These are phyloP conservation scores for Fusarium anthophilum DNA, from an alignment of 2,329 filamentous ascomycete species.

Conservation along the genomic window DNA sequence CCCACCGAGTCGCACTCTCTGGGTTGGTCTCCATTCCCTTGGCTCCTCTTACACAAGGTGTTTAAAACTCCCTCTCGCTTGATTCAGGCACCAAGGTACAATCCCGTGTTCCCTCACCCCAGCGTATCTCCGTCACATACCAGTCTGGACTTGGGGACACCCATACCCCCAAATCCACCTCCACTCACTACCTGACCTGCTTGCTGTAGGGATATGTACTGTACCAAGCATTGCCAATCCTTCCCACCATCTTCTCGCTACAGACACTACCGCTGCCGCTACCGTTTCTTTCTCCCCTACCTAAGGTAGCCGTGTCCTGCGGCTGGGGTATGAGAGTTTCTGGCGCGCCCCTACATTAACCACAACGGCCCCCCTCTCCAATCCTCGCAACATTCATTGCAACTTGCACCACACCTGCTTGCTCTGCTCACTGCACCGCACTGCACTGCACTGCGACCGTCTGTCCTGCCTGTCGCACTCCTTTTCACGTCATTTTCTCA, in stretches of 20 bases:
- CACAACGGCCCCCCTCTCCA: constrained; percentile 26
- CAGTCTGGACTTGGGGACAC: constrained; percentile 25
- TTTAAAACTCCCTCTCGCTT: constrained; percentile 28
- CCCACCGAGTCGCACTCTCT: constrained; percentile 12
- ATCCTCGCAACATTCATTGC: constrained; percentile 37
- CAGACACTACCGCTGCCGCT: constrained; percentile 33
- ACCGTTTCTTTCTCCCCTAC: constrained; percentile 33
- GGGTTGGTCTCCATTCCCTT: constrained; percentile 8
- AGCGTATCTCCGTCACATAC: constrained; percentile 31
- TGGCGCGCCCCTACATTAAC: constrained; percentile 40
- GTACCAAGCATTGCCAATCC: constrained; percentile 11
- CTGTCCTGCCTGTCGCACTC: constrained; percentile 35
- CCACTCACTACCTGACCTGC: background rate
- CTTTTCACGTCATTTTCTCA: constrained; percentile 27
- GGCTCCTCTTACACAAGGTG: constrained; percentile 22
- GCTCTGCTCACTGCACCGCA: background rate
- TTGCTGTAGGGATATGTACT: background rate
- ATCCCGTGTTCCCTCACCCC: constrained; percentile 22
- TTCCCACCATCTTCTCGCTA: constrained; percentile 29
- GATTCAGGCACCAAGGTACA: constrained; percentile 31
- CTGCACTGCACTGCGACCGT: constrained; percentile 17
- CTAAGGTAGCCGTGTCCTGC: constrained; percentile 11
- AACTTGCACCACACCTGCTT: constrained; percentile 38
- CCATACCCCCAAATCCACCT: constrained; percentile 22
- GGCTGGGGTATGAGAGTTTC: constrained; percentile 13